phyloP scores from a whole-genome alignment of 2,329 filamentous ascomycete genomes.

The Fusarium sp. region DNA sequence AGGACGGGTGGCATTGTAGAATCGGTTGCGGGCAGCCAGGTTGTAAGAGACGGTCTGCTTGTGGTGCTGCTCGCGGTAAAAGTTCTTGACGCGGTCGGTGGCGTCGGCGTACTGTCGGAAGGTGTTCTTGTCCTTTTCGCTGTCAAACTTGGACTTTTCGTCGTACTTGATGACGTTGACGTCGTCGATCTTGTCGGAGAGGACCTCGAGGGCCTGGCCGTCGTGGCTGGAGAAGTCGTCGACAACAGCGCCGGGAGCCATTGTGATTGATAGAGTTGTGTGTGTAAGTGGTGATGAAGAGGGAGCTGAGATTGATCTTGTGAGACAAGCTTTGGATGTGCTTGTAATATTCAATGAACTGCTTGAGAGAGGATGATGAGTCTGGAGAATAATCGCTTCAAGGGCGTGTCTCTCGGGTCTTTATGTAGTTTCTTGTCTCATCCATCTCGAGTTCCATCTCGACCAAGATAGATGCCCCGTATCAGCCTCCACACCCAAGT shows the following conservation, averaged over 20 bases:
- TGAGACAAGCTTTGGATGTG: neutral
- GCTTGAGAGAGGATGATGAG: conserved; percentile 22
- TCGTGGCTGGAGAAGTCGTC: conserved; percentile 38
- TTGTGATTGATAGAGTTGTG: conserved; percentile 32
- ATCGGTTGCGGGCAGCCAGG: conserved; percentile 74
- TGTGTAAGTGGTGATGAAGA: conserved; percentile 19
- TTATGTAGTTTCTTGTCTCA: conserved; percentile 29
- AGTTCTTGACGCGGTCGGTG: conserved; percentile 85
- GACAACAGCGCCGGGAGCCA: conserved; percentile 40
- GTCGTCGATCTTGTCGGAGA: conserved; percentile 61
- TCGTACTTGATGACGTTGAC: conserved; percentile 65
- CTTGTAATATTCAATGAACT: neutral
- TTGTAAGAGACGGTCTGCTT: conserved; percentile 88
- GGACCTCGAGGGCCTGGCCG: conserved; percentile 55
- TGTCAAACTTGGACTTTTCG: conserved; percentile 72
- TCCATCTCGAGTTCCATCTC: neutral
- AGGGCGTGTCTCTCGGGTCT: conserved; percentile 6
- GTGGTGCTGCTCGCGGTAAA: conserved; percentile 79
- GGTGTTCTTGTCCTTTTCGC: conserved; percentile 79
- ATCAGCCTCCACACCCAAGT: conserved; percentile 9
- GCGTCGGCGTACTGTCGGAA: conserved; percentile 88
- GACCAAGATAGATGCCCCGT: conserved; percentile 3
- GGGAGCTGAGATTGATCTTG: neutral
- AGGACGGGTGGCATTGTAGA: conserved; percentile 67
- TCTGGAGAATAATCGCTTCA: conserved; percentile 4